phyloP scores from a whole-genome alignment of 2,329 filamentous ascomycete species.

The Aspergillus glaucus region DNA sequence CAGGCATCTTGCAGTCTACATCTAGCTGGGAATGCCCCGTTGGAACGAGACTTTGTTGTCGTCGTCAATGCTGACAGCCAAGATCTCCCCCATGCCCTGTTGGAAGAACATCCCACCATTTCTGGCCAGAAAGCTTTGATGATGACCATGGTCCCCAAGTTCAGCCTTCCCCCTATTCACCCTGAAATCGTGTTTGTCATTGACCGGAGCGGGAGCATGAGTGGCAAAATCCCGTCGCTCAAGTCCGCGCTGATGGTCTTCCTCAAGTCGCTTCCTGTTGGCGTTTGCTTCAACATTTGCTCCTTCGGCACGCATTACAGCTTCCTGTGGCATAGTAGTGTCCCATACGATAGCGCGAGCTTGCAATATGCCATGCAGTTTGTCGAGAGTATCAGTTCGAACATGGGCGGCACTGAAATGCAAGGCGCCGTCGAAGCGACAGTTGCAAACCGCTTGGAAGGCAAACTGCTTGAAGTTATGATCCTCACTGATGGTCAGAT shows the following conservation, averaged over 20 bases:
- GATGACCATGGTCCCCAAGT: slow-evolving; percentile 64
- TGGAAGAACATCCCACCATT: slow-evolving; percentile 60
- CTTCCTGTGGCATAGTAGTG: slow-evolving; percentile 46
- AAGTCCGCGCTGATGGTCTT: slow-evolving; percentile 50
- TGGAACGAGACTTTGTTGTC: slow-evolving; percentile 62
- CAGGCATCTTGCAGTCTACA: slow-evolving; percentile 59
- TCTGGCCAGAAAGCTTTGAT: slow-evolving; percentile 61
- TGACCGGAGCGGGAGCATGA: slow-evolving; percentile 62
- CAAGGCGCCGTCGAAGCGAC: slow-evolving; percentile 42
- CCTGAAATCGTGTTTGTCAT: slow-evolving; percentile 67
- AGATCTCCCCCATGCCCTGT: slow-evolving; percentile 55
- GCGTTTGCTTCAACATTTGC: slow-evolving; percentile 54
- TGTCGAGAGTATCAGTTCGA: slow-evolving; percentile 37
- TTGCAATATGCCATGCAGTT: slow-evolving; percentile 40
- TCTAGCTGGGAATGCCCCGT: slow-evolving; percentile 30
- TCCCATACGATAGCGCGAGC: slow-evolving; percentile 41
- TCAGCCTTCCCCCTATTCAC: slow-evolving; percentile 50
- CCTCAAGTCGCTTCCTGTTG: slow-evolving; percentile 53
- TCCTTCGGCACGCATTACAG: slow-evolving; percentile 46
- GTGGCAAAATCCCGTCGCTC: slow-evolving; percentile 43
- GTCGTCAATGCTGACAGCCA: slow-evolving; percentile 57
- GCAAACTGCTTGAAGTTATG: slow-evolving; percentile 48
- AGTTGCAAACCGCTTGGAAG: slow-evolving; percentile 41
- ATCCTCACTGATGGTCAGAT: slow-evolving; percentile 53
- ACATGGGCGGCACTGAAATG: slow-evolving; percentile 52